phyloP scores from a whole-genome alignment of 169 alveolate genomes.

The Eimeria nieschulzi region DNA sequence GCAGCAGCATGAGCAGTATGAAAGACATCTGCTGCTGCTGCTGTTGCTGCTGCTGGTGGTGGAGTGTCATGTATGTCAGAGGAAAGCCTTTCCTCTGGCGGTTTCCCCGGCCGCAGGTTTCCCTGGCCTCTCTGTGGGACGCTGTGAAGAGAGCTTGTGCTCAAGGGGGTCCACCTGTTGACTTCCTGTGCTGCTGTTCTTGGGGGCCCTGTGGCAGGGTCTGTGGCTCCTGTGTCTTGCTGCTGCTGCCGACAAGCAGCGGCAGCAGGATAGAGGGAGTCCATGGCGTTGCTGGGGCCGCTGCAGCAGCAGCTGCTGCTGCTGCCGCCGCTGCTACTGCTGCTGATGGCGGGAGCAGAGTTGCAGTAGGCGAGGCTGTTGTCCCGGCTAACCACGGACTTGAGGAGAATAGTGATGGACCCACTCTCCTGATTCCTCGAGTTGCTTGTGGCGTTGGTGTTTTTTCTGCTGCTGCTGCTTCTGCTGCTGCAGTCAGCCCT shows the following conservation, averaged over 20 bases:
- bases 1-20: constrained; percentile 13
- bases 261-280: neutral
- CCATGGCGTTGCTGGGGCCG: neutral
- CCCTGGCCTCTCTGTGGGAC: neutral
- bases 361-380: too few species aligned
- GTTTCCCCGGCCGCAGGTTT: neutral
- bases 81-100: neutral
- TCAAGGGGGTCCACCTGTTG: neutral
- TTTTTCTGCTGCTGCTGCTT: neutral
- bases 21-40: neutral
- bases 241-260: constrained; percentile 18
- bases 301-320: constrained; percentile 24
- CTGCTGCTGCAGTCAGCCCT: constrained; percentile 11
- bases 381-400: too few species aligned
- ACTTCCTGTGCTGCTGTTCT: neutral
- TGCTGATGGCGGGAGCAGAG: neutral
- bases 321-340: constrained; percentile 4
- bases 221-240: constrained; percentile 14
- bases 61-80: neutral
- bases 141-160: neutral
- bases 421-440: too few species aligned
- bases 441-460: constrained; percentile 1
- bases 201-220: neutral
- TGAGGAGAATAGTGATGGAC: too few species aligned
- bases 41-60: constrained; percentile 27